Conservation (phyloP, 2,329 filamentous ascomycete genomes). For the Colletotrichum magnum region DNA sequence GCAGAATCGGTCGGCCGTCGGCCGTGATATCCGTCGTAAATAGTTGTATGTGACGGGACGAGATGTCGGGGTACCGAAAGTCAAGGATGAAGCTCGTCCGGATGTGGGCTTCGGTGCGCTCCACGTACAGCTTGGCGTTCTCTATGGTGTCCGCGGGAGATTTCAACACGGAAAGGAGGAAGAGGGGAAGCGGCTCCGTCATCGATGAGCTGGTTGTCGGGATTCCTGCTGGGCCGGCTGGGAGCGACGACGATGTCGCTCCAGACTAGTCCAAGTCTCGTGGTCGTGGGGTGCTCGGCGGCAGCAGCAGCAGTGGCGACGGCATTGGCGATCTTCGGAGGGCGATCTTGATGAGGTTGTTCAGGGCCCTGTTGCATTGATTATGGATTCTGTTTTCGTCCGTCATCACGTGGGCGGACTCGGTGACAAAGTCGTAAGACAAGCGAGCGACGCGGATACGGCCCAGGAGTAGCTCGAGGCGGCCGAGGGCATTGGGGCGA, state of each 20-base stretch:
- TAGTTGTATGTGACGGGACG: not conserved
- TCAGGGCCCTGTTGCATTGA: not conserved
- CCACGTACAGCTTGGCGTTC: not conserved
- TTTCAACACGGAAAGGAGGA: constrained; percentile 5
- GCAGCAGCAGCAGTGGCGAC: not conserved
- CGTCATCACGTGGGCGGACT: not conserved
- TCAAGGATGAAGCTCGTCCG: constrained; percentile 1
- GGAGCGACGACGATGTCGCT: not conserved
- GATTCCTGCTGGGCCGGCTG: not conserved
- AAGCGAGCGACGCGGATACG: constrained; percentile 3
- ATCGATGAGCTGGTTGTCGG: constrained; percentile 3
- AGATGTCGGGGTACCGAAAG: not conserved
- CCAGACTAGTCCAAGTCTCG: not conserved
- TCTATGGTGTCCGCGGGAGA: not conserved
- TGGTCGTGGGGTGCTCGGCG: not conserved
- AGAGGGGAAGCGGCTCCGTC: not conserved
- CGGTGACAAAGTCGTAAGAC: not conserved
- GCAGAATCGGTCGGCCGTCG: not conserved
- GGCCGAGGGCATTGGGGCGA: constrained; percentile 1
- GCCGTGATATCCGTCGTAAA: not conserved
- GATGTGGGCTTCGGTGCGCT: not conserved
- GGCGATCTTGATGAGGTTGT: not conserved
- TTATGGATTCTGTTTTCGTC: not conserved
- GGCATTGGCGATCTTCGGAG: not conserved
- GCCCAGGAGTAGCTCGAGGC: not conserved